Conservation (phyloP, 2,329 filamentous ascomycete species). For the Biscogniauxia sp. region DNA sequence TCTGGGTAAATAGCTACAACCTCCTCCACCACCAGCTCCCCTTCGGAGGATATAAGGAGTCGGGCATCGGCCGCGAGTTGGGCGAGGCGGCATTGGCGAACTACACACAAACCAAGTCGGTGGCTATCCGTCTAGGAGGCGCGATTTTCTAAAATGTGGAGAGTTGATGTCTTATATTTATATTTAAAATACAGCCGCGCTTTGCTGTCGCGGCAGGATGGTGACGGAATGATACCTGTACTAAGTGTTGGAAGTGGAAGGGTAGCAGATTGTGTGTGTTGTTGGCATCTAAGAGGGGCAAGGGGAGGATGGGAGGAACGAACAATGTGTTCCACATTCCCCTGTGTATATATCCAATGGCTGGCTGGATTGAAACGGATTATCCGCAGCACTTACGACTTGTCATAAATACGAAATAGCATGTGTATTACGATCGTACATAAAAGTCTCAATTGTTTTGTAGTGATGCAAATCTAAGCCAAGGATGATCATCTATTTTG, state of each 20-base stretch:
- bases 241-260: neutral
- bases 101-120: conserved; percentile 3
- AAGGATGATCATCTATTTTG: too few relatives aligned
- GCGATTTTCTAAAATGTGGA: neutral
- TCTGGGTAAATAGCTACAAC: conserved; percentile 66
- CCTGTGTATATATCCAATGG: neutral
- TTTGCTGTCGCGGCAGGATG: too few relatives aligned
- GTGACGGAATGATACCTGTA: too few relatives aligned
- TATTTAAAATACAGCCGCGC: too few relatives aligned
- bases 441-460: neutral
- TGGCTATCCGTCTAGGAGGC: conserved; percentile 1
- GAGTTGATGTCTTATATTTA: neutral
- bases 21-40: conserved; percentile 57
- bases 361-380: too few relatives aligned
- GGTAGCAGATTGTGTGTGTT: neutral
- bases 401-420: neutral
- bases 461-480: too few relatives aligned
- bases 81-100: conserved; percentile 2
- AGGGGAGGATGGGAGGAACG: too few relatives aligned
- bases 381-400: neutral
- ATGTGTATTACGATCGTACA: neutral
- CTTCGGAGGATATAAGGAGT: conserved; percentile 57
- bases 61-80: neutral
- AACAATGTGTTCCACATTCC: too few relatives aligned
- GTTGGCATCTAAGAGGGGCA: neutral